Base-by-base conservation (phyloP, 2,329 filamentous ascomycete species). In the Pseudogymnoascus sp. region DNA sequence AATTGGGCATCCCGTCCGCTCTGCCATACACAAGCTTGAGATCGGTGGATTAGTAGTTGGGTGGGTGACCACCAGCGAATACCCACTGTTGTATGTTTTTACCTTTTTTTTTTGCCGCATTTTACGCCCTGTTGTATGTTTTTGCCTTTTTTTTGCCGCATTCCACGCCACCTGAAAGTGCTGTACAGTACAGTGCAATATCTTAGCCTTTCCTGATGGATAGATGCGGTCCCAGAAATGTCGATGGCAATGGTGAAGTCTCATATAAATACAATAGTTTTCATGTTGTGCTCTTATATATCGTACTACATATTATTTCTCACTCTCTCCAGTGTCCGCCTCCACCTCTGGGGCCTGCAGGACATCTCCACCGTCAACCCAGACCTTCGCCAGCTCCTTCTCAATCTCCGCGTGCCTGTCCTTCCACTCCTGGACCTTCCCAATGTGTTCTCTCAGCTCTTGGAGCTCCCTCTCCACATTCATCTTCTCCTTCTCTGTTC, bases 401-500 rank as follows among this genome's bases (percentile, higher is more conserved):
- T 97, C 92, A 69, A 99, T 95, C 73, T 92, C 89, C 58, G 85
- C 81, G 36, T 86, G 84, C 58, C 94, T 82, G 66, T 77, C 76
- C 78, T 93, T 91, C 91, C 91, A 95, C 68, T 86, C 82, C 60
- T 93, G 88, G 0, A 97, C 93, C 74, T 90, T 87, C 9, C 85
- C 81, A 6, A 99, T 77, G 22, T 88, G 82, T 72, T 93, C 90
- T 30, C 87, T 85, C 43, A 99, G 80, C 66, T 97, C 91, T 58
- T 88, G 83, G 14, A 97, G 78, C 74, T 99, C 94, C 72, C 90
- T 90, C 76, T 97, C 92, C 6, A 97, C 92, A 20, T 90, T 89
- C 73, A 92, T 86, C 77, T 97, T 96, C 78, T 99, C 94, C 63
- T 88, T 85, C 71, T 92, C 90, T 0, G 92, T 97, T 62, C 94